Conservation (phyloP, 1,284 basidiomycete genomes). For the Trichosporon ovoides region DNA sequence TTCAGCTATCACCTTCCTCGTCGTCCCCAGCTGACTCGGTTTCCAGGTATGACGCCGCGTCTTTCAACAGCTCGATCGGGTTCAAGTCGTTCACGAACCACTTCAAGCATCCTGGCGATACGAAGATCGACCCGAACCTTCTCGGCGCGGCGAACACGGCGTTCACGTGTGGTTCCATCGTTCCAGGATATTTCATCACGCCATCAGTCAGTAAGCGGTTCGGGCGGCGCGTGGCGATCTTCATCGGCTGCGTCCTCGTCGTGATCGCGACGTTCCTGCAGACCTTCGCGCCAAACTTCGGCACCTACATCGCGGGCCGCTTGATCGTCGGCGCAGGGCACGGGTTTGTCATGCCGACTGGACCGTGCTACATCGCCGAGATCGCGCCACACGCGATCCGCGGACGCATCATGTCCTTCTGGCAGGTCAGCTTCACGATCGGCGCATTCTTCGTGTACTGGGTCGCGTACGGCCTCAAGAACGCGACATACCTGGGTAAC, state of each 20-base stretch:
- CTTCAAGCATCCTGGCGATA: not conserved
- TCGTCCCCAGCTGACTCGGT: not conserved
- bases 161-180: slow-evolving; percentile 5
- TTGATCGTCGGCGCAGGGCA: slow-evolving; percentile 5
- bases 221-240: not conserved
- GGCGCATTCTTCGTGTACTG: slow-evolving; percentile 9
- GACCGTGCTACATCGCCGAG: slow-evolving; percentile 6
- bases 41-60: not conserved
- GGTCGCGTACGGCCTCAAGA: slow-evolving; percentile 13
- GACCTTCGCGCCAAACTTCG: slow-evolving; percentile 7
- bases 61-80: slow-evolving; percentile 4
- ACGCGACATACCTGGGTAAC: slow-evolving; percentile 14
- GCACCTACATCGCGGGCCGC: slow-evolving; percentile 5
- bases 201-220: not conserved
- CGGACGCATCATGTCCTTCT: slow-evolving; percentile 7
- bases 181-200: slow-evolving; percentile 2
- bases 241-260: not conserved
- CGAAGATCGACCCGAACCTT: slow-evolving; percentile 3
- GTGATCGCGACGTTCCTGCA: not conserved
- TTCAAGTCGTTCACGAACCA: slow-evolving; percentile 9
- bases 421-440: slow-evolving; percentile 7
- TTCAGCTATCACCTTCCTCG: too few species aligned
- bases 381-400: not conserved
- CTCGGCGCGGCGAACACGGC: slow-evolving; percentile 8
- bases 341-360: slow-evolving; percentile 5